Base-by-base conservation (phyloP, 768 basidiomycete species). In the Suillus bovinus region DNA sequence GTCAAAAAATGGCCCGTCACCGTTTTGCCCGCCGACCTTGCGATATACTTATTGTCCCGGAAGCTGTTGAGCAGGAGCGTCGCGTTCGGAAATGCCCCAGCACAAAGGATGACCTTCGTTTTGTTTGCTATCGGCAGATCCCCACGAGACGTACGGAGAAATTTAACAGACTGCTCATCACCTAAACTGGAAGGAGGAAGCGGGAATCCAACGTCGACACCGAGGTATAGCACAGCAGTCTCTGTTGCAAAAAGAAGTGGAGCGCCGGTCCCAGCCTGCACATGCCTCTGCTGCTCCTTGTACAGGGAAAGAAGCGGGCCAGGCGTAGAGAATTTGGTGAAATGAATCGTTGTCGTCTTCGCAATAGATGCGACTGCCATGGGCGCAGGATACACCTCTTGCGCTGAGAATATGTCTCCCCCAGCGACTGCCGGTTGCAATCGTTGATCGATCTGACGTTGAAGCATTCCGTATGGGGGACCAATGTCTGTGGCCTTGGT, bases 41-140 rank as follows among this genome's bases (percentile, higher is more conserved):
- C 39, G 22, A 67, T 65, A 47, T 14, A 47, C 46, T 47, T 47
- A 27, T 61, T 58, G 17, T 41, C 8, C 24, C 27, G 27, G n/a
- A 69, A 52, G 8, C 65, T 69, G 53, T 69, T 69, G 27, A 64
- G 56, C 14, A 69, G 58, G 16, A 69, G 57, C 29, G 68, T 69
- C 27, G 66, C 64, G 46, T 49, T n/a, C n/a, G n/a, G n/a, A n/a
- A n/a, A n/a, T n/a, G n/a, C n/a, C 2, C 68, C 68, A 1, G 68
- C 63, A 36, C 68, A 68, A 20, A 69, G n/a, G n/a, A n/a, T n/a
- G n/a, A n/a, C n/a, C n/a, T n/a, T n/a, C n/a, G n/a, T n/a, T n/a
- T n/a, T n/a, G n/a, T n/a, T n/a, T n/a, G n/a, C n/a, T n/a, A n/a
- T n/a, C n/a, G n/a, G n/a, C n/a, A n/a, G n/a, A n/a, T n/a, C n/a